phyloP scores from a whole-genome alignment of 2,329 filamentous ascomycete genomes.

The Microcyclosporella mali region DNA sequence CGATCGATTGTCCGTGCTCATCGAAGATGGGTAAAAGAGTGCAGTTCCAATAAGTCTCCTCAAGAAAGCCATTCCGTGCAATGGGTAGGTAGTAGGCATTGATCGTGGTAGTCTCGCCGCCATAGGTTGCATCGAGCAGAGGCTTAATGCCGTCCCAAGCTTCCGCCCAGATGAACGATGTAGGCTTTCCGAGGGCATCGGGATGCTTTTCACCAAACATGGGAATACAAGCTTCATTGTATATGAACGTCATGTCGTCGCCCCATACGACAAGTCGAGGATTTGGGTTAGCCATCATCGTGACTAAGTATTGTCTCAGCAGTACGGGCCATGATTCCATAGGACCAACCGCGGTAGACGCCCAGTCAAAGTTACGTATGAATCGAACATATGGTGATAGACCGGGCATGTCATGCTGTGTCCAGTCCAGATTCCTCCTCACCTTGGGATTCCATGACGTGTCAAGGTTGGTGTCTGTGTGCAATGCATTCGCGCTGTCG shows the following conservation, averaged over 20 bases:
- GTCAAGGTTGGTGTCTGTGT: no score
- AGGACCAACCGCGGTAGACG: slow-evolving; percentile 23
- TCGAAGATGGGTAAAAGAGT: slow-evolving; percentile 25
- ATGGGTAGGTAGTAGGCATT: slow-evolving; percentile 20
- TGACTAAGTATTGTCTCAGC: slow-evolving; percentile 21
- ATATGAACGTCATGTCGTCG: slow-evolving; percentile 26
- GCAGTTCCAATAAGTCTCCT: slow-evolving; percentile 29
- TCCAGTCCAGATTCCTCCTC: slow-evolving; percentile 24
- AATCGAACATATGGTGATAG: slow-evolving; percentile 22
- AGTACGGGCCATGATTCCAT: slow-evolving; percentile 24
- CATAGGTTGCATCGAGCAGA: slow-evolving; percentile 18
- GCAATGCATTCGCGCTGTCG: neutral
- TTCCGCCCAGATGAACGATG: slow-evolving; percentile 18
- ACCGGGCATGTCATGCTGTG: slow-evolving; percentile 15
- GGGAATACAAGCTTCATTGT: slow-evolving; percentile 27
- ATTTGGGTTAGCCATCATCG: slow-evolving; percentile 28
- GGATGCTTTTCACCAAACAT: slow-evolving; percentile 25
- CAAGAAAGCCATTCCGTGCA: slow-evolving; percentile 22
- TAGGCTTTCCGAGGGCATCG: slow-evolving; percentile 15
- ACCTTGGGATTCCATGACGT: neutral
- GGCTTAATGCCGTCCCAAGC: slow-evolving; percentile 18
- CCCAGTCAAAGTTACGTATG: slow-evolving; percentile 27
- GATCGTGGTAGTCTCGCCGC: slow-evolving; percentile 18
- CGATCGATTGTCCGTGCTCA: slow-evolving; percentile 14
- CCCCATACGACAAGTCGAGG: slow-evolving; percentile 31